These are phyloP conservation scores for Stephanodiscus triporus DNA, from an alignment of 108 stramenopile genomes.

Conservation along the genomic window DNA sequence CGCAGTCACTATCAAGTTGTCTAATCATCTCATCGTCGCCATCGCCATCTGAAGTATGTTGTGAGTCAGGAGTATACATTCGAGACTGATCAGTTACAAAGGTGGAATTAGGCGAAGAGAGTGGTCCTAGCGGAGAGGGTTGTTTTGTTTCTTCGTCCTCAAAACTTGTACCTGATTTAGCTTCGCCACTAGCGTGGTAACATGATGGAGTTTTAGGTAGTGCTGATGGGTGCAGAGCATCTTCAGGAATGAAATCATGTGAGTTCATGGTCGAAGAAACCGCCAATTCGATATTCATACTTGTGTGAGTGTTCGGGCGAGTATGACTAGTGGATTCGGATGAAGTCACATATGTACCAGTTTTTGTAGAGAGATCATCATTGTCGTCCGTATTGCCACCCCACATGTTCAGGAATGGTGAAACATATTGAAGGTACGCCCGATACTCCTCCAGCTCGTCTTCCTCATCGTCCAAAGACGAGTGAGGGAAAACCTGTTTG, in stretches of 20 bases:
- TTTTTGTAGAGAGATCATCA: conserved; percentile 6
- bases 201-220: not conserved
- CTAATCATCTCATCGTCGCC: conserved; percentile 24
- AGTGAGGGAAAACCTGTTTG: not conserved
- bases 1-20: no score
- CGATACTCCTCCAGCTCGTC: conserved; percentile 48
- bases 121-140: no score
- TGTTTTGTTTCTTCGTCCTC: conserved; percentile 8
- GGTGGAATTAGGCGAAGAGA: conserved; percentile 3
- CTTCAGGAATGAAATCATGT: no score
- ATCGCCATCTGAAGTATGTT: conserved; percentile 2
- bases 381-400: conserved; percentile 5
- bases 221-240: no score
- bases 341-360: conserved; percentile 8
- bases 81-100: conserved; percentile 5
- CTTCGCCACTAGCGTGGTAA: conserved; percentile 2
- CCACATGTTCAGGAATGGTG: conserved; percentile 36
- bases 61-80: not conserved
- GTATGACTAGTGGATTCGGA: not conserved
- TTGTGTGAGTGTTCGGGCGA: not conserved
- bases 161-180: not conserved
- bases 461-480: conserved; percentile 22
- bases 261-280: not conserved
- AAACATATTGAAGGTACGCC: conserved; percentile 38
- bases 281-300: not conserved